These are phyloP conservation scores for Xylaria sp. DNA, from an alignment of 2,329 filamentous ascomycete genomes.

Conservation along the genomic window DNA sequence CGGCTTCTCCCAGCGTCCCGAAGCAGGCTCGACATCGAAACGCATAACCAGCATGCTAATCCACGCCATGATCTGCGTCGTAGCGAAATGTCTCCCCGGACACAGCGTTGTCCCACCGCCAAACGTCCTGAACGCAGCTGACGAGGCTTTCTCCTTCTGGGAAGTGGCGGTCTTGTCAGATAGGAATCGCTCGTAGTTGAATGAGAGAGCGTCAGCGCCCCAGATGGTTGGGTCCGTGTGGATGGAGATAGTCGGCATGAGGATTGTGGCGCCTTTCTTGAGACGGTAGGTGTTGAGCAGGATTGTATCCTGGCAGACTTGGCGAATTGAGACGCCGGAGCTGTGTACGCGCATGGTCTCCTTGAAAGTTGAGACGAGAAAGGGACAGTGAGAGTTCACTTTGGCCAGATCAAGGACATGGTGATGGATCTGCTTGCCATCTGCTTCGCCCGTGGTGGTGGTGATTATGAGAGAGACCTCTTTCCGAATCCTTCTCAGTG, in stretches of 20 bases:
- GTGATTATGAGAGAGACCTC: conserved; percentile 1
- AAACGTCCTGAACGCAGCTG: conserved; percentile 14
- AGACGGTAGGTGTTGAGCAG: conserved; percentile 4
- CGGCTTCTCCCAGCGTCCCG: not conserved
- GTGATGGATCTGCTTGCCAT: not conserved
- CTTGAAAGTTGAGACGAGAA: conserved; percentile 15
- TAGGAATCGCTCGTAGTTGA: conserved; percentile 6
- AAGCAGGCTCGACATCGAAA: conserved; percentile 6
- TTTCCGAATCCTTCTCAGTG: not conserved
- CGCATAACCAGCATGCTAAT: conserved; percentile 20
- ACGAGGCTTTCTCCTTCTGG: not conserved
- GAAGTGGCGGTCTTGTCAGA: not conserved
- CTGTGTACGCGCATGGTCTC: conserved; percentile 8
- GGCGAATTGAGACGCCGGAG: not conserved
- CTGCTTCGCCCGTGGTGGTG: not conserved
- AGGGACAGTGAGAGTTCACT: conserved; percentile 6
- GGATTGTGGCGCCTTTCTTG: conserved; percentile 3
- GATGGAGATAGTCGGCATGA: conserved; percentile 8
- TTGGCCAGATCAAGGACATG: conserved; percentile 8
- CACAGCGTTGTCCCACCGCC: conserved; percentile 14
- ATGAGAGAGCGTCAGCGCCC: not conserved
- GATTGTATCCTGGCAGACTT: conserved; percentile 4
- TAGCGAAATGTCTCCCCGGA: conserved; percentile 16
- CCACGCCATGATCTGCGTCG: conserved; percentile 14
- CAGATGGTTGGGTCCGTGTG: conserved; percentile 4